These are phyloP conservation scores for Podosphaera fusca DNA, from an alignment of 2,329 filamentous ascomycete genomes.

Conservation along the genomic window DNA sequence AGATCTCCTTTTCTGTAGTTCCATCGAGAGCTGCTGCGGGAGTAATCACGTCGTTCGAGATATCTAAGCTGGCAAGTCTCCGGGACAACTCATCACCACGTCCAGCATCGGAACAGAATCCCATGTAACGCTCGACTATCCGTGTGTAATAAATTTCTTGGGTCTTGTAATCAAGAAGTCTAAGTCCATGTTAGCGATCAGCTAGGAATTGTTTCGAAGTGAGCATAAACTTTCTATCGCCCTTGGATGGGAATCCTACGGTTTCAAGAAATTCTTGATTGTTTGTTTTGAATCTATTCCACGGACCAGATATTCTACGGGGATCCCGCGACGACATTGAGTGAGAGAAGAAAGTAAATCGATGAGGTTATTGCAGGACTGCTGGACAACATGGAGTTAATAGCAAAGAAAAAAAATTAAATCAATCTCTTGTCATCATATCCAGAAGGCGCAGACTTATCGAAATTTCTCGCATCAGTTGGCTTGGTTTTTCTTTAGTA, in stretches of 20 bases:
- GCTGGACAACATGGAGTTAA: too few relatives aligned
- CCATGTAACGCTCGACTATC: conserved; percentile 74
- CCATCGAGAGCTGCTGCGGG: conserved; percentile 5
- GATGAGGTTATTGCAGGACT: neutral
- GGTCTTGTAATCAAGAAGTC: conserved; percentile 48
- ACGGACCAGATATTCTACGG: conserved; percentile 29
- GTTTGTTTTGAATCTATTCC: conserved; percentile 50
- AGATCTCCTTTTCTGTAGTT: conserved; percentile 31
- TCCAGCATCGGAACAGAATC: conserved; percentile 56
- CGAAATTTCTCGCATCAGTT: too few relatives aligned
- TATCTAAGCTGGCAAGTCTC: conserved; percentile 39
- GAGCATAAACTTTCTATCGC: conserved; percentile 48
- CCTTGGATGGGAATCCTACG: conserved; percentile 75
- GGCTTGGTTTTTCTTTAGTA: too few relatives aligned
- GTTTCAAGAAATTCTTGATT: conserved; percentile 55
- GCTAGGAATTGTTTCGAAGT: neutral
- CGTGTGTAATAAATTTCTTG: conserved; percentile 74
- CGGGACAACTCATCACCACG: conserved; percentile 50
- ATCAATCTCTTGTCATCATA: too few relatives aligned
- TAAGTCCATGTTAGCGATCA: conserved; percentile 14
- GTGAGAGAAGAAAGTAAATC: conserved; percentile 1
- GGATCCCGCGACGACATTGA: conserved; percentile 13
- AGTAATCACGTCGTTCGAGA: conserved; percentile 7
- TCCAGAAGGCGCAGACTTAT: too few relatives aligned
- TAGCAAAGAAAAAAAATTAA: too few relatives aligned